phyloP scores from a whole-genome alignment of 345 rosid genomes.

The Camelina neglecta region DNA sequence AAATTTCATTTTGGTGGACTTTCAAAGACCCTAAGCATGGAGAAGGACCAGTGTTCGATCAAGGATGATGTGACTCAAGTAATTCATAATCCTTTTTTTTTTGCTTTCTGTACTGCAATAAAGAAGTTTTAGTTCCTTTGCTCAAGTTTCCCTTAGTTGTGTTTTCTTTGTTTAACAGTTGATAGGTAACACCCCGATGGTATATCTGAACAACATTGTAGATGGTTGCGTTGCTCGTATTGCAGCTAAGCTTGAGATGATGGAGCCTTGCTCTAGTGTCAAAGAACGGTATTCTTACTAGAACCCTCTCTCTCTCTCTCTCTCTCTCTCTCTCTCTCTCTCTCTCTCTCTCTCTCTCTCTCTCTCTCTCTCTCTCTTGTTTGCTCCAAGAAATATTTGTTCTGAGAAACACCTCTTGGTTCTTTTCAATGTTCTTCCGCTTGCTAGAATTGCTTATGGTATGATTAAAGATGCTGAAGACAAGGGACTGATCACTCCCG shows the following conservation, averaged over 20 bases:
- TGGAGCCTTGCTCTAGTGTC: conserved; percentile 60
- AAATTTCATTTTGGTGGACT: not conserved
- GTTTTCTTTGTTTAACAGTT: conserved; percentile 45
- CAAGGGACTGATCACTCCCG: conserved; percentile 58
- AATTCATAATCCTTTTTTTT: conserved; percentile 9
- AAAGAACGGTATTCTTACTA: conserved; percentile 52
- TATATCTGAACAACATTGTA: conserved; percentile 58
- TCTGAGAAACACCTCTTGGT: not conserved
- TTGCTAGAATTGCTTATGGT: conserved; percentile 54
- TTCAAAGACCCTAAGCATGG: conserved; percentile 30
- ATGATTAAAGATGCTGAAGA: conserved; percentile 78
- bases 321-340: not conserved
- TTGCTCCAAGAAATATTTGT: conserved; percentile 7
- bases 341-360: not conserved
- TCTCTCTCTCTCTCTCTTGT: not conserved
- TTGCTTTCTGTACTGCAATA: not conserved
- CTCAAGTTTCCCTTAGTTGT: not conserved
- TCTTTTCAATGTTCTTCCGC: conserved; percentile 5
- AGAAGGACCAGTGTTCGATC: conserved; percentile 51
- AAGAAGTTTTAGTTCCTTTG: not conserved
- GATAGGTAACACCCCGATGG: conserved; percentile 64
- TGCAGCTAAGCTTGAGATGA: conserved; percentile 68
- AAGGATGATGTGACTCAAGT: conserved; percentile 68
- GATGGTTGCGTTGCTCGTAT: conserved; percentile 66
- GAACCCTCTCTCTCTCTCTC: not conserved